These are phyloP conservation scores for Astrephomene gubernaculifera DNA, from an alignment of 139 green algal species.

Conservation along the genomic window DNA sequence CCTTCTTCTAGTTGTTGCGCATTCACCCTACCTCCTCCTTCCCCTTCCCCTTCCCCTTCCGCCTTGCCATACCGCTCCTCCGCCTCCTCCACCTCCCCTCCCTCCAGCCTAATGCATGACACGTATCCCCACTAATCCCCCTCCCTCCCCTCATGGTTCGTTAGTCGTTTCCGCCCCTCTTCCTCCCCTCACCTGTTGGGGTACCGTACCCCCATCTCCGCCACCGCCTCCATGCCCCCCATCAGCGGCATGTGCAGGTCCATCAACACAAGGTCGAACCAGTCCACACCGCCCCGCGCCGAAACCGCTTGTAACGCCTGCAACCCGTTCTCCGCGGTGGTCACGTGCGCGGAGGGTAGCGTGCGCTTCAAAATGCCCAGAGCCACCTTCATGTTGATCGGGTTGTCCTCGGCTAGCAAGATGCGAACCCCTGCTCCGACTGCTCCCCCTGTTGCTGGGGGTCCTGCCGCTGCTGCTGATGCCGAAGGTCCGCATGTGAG, in stretches of 20 bases:
- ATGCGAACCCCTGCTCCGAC: slow-evolving; percentile 53
- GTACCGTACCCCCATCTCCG: slow-evolving; percentile 62
- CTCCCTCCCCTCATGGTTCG: slow-evolving; percentile 6
- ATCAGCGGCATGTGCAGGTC: slow-evolving; percentile 94
- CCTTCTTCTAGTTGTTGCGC: too few species aligned
- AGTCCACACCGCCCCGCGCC: slow-evolving; percentile 60
- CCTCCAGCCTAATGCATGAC: too few species aligned
- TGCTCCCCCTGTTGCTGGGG: too few species aligned
- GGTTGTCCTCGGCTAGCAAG: slow-evolving; percentile 86
- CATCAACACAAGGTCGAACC: slow-evolving; percentile 89
- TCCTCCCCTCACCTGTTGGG: slow-evolving; percentile 39
- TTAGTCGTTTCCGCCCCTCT: too few species aligned
- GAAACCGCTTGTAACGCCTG: slow-evolving; percentile 64
- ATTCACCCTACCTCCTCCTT: too few species aligned
- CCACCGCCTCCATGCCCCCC: slow-evolving; percentile 79
- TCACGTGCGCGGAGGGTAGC: slow-evolving; percentile 27
- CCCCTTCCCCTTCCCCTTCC: too few species aligned
- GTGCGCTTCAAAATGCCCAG: slow-evolving; percentile 57
- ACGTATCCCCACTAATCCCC: neutral
- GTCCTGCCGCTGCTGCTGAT: too few species aligned
- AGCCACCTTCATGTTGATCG: slow-evolving; percentile 84
- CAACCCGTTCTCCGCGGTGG: slow-evolving; percentile 38
- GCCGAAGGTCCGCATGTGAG: too few species aligned
- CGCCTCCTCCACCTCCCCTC: too few species aligned
- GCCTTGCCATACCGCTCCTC: too few species aligned